Percentiles rank a stretch among this genome's conserved stretches.
Evolutionary conservation across 495 filamentous ascomycete genomes (phyloP).

Genomic region (Penicillium atrosanguineum): DNA sequence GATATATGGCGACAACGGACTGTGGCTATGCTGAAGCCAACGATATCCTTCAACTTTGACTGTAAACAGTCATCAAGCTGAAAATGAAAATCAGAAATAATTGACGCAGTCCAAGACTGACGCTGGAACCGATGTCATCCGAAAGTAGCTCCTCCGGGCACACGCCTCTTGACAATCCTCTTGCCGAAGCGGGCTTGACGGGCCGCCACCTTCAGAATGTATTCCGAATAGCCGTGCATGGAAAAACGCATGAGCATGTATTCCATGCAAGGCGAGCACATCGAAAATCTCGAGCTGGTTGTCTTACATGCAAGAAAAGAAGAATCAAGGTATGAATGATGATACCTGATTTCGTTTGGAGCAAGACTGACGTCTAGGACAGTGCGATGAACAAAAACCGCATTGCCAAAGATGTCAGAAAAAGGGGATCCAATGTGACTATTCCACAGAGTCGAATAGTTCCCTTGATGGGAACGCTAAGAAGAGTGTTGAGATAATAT

Average conservation of each 20-base stretch:
- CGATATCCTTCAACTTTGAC: too few species aligned
- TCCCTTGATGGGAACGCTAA: neutral
- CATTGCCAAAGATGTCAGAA: slow-evolving; percentile 26
- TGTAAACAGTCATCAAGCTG: neutral
- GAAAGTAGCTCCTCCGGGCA: neutral
- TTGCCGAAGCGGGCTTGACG: neutral
- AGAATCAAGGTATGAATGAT: slow-evolving; percentile 26
- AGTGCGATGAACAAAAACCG: slow-evolving; percentile 37
- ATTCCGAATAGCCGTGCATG: slow-evolving; percentile 14
- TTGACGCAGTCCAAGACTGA: neutral
- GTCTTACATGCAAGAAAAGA: slow-evolving; percentile 30
- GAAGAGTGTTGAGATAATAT: neutral
- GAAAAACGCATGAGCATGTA: neutral
- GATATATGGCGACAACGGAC: too few species aligned
- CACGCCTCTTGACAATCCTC: neutral
- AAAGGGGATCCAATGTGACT: slow-evolving; percentile 21
- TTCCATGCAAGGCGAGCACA: slow-evolving; percentile 25
- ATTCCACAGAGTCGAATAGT: slow-evolving; percentile 3
- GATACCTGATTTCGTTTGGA: neutral
- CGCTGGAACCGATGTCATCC: neutral
- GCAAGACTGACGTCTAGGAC: neutral
- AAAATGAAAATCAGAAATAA: neutral
- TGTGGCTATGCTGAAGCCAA: too few species aligned
- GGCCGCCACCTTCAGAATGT: slow-evolving; percentile 18
- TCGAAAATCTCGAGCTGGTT: slow-evolving; percentile 32